Evolutionary conservation across 1,139 yeast genomes (phyloP).

Genomic region (Kodamaea fungicola): DNA sequence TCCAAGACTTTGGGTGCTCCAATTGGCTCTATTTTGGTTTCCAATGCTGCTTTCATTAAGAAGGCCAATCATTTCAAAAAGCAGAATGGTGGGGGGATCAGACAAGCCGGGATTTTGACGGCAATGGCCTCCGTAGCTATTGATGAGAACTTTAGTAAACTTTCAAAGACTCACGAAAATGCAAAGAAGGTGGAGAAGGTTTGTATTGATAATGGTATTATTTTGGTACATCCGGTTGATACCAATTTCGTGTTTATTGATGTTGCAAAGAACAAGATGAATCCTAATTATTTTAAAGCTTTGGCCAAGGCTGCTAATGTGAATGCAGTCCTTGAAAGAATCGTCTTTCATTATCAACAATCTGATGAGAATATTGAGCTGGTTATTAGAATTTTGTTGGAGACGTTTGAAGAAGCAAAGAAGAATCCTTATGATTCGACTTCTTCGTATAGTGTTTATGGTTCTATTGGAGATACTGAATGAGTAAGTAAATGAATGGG

Average conservation of each 20-base stretch:
- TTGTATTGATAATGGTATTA: conserved; percentile 52
- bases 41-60: conserved; percentile 54
- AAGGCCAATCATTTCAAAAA: conserved; percentile 86
- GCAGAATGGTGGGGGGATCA: conserved; percentile 92
- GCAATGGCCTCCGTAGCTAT: conserved; percentile 80
- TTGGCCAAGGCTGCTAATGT: conserved; percentile 53
- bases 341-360: conserved; percentile 41
- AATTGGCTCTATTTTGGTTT: conserved; percentile 85
- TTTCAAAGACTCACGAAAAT: conserved; percentile 59
- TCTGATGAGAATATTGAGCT: conserved; percentile 29
- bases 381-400: conserved; percentile 27
- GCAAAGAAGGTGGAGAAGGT: conserved; percentile 67
- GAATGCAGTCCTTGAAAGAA: conserved; percentile 25
- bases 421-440: conserved; percentile 21
- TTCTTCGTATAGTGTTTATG: conserved; percentile 4
- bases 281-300: conserved; percentile 52
- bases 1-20: conserved; percentile 95
- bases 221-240: conserved; percentile 71
- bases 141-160: conserved; percentile 64
- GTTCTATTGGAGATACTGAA: neutral
- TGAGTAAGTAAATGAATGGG: neutral
- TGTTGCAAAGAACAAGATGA: conserved; percentile 53
- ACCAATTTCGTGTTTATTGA: conserved; percentile 87
- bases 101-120: conserved; percentile 84
- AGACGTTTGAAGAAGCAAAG: conserved; percentile 28